phyloP scores from a whole-genome alignment of 2,329 filamentous ascomycete species.

The Emydomyces testavorans region DNA sequence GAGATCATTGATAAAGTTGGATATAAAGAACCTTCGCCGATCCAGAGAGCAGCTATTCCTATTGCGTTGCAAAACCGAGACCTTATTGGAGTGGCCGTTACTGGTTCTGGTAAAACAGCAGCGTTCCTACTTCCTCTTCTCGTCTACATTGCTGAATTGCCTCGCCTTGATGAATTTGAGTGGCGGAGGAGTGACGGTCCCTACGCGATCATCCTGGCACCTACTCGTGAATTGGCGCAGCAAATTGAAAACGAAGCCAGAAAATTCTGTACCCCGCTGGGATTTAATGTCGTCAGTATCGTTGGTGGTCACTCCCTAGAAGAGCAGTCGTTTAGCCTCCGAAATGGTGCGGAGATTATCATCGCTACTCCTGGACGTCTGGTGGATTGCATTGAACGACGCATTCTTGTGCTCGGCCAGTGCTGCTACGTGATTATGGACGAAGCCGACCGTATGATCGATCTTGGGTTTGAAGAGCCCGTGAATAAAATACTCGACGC shows the following conservation, averaged over 20 bases:
- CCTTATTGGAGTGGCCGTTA: constrained; percentile 95
- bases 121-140: constrained; percentile 85
- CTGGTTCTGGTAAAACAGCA: constrained; percentile 96
- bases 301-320: constrained; percentile 95
- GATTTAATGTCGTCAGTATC: constrained; percentile 90
- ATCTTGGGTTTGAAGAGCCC: constrained; percentile 92
- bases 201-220: constrained; percentile 92
- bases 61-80: constrained; percentile 87
- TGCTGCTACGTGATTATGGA: constrained; percentile 99
- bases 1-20: constrained; percentile 74
- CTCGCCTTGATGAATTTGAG: constrained; percentile 69
- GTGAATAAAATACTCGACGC: constrained; percentile 97
- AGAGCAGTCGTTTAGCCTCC: constrained; percentile 79
- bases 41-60: constrained; percentile 89
- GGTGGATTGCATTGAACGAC: constrained; percentile 89
- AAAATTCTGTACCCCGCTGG: constrained; percentile 82
- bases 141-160: constrained; percentile 86
- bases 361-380: constrained; percentile 97
- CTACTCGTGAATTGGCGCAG: constrained; percentile 92
- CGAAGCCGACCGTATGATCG: constrained; percentile 98
- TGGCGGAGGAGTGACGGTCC: constrained; percentile 86
- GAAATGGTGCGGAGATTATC: constrained; percentile 91
- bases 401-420: constrained; percentile 82
- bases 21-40: constrained; percentile 81
- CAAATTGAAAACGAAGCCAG: constrained; percentile 91